phyloP scores from a whole-genome alignment of 768 basidiomycete genomes.

The Phaeotremella fagi region DNA sequence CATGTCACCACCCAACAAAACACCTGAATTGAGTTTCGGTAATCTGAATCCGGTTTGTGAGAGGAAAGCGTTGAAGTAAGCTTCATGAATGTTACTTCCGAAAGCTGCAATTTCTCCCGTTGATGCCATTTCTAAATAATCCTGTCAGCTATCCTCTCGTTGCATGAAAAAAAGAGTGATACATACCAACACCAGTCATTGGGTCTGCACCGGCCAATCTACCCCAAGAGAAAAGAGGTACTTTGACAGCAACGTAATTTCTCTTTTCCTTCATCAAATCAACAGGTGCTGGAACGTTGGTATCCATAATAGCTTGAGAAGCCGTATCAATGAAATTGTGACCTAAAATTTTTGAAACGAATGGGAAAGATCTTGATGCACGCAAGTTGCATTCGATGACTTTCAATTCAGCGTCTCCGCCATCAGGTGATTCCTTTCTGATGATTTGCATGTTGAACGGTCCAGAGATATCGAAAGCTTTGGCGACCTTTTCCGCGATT shows the following conservation, averaged over 20 bases:
- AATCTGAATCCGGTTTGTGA: slow-evolving; percentile 94
- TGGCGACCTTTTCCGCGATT: slow-evolving; percentile 91
- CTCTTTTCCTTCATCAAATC: slow-evolving; percentile 86
- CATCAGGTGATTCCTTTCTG: slow-evolving; percentile 61
- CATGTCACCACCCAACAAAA: slow-evolving; percentile 87
- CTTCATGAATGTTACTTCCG: slow-evolving; percentile 87
- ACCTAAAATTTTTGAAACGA: slow-evolving; percentile 96
- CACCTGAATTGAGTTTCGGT: slow-evolving; percentile 75
- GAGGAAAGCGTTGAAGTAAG: slow-evolving; percentile 64
- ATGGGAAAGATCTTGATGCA: slow-evolving; percentile 97
- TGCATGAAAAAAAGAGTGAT: background rate
- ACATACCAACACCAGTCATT: slow-evolving; percentile 84
- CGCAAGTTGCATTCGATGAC: slow-evolving; percentile 99
- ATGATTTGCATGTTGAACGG: slow-evolving; percentile 99
- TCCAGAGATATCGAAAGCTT: slow-evolving; percentile 92
- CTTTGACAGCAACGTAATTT: slow-evolving; percentile 93
- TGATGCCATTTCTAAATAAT: slow-evolving; percentile 80
- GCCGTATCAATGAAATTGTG: slow-evolving; percentile 96
- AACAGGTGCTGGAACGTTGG: slow-evolving; percentile 81
- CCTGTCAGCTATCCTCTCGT: background rate
- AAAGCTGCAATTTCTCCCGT: slow-evolving; percentile 97
- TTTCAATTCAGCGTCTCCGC: slow-evolving; percentile 68
- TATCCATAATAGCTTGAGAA: slow-evolving; percentile 51
- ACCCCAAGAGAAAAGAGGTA: slow-evolving; percentile 98
- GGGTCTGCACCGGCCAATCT: slow-evolving; percentile 93